These are phyloP conservation scores for Aspergillus aculeatus DNA, from an alignment of 2,329 filamentous ascomycete genomes.

Conservation along the genomic window DNA sequence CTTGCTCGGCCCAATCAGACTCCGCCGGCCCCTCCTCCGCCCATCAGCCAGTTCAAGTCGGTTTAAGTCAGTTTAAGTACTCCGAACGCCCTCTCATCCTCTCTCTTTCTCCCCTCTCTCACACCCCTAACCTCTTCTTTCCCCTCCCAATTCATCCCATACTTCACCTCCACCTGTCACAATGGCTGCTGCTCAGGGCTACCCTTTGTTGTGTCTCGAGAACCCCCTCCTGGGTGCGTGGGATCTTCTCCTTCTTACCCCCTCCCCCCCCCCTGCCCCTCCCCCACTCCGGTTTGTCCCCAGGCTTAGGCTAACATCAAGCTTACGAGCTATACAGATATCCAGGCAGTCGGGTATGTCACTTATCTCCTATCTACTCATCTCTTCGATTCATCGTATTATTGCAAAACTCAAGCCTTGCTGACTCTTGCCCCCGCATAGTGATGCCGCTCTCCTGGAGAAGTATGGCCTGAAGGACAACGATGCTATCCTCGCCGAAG, in stretches of 20 bases:
- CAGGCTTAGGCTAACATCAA: conserved; percentile 27
- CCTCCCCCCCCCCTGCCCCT: background rate
- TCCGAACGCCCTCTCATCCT: background rate
- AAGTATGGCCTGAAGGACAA: conserved; percentile 95
- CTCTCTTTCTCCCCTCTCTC: conserved; percentile 12
- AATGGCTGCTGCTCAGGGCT: conserved; percentile 78
- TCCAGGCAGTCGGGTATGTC: conserved; percentile 72
- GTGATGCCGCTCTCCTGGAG: conserved; percentile 77
- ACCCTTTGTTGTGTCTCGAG: conserved; percentile 88
- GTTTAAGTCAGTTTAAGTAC: conserved; percentile 8
- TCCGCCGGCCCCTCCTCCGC: conserved; percentile 14
- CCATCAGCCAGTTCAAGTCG: conserved; percentile 7
- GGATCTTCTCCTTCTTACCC: background rate
- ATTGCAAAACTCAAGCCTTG: background rate
- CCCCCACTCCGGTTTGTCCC: background rate
- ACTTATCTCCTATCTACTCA: background rate
- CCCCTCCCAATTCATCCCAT: conserved; percentile 6
- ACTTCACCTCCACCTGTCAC: conserved; percentile 22
- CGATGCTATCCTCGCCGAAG: conserved; percentile 94
- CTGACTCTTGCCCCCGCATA: conserved; percentile 36
- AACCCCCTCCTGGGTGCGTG: conserved; percentile 85
- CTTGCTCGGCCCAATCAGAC: conserved; percentile 9
- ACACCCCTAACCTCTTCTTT: conserved; percentile 14
- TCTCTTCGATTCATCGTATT: background rate
- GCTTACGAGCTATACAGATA: conserved; percentile 58